Conservation (phyloP, 352 stramenopile genomes). For the Peronospora belbahrii region DNA sequence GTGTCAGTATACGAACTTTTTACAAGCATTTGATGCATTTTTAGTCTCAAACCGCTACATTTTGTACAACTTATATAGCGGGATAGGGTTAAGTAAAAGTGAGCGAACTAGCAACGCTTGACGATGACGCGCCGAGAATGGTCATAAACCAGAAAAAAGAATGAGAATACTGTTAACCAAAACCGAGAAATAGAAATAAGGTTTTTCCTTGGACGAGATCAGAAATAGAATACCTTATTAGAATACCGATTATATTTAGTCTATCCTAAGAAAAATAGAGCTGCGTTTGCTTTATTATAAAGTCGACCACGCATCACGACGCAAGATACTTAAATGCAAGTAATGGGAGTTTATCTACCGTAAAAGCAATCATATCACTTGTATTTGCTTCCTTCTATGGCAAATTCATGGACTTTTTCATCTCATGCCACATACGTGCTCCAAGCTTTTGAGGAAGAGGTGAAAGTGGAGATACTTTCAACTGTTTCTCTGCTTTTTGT, state of each 20-base stretch:
- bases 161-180: slow-evolving; percentile 1
- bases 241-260: too few species aligned
- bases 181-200: not conserved
- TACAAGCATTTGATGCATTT: too few species aligned
- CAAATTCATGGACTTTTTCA: slow-evolving; percentile 26
- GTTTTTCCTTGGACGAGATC: too few species aligned
- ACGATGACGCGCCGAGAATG: slow-evolving; percentile 40
- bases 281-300: too few species aligned
- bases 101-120: slow-evolving; percentile 52
- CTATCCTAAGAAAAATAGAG: too few species aligned
- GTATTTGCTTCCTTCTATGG: not conserved
- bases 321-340: too few species aligned
- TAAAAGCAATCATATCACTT: too few species aligned
- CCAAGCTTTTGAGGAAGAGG: slow-evolving; percentile 14
- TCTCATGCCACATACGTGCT: slow-evolving; percentile 12
- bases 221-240: too few species aligned
- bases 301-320: too few species aligned
- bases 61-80: slow-evolving; percentile 49
- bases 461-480: slow-evolving; percentile 1
- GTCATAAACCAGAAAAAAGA: slow-evolving; percentile 9
- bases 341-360: too few species aligned
- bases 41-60: too few species aligned
- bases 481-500: slow-evolving; percentile 7
- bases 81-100: slow-evolving; percentile 50
- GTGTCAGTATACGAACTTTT: too few species aligned